phyloP scores from a whole-genome alignment of 768 basidiomycete species.

The Panellus pusillus region DNA sequence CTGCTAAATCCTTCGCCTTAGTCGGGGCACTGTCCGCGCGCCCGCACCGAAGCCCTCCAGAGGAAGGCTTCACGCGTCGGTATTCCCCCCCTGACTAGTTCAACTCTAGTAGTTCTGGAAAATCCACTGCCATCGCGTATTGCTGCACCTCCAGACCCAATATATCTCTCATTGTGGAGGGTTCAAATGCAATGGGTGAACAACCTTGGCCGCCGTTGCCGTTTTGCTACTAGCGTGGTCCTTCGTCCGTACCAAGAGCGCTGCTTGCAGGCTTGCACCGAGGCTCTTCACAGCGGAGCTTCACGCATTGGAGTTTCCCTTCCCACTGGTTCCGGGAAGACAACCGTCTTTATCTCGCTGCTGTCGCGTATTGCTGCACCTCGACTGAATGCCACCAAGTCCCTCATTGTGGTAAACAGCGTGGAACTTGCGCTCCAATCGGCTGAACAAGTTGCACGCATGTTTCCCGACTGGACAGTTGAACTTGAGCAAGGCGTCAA shows the following conservation, averaged over 20 bases:
- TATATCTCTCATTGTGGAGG: too few relatives aligned
- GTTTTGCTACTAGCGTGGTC: conserved; percentile 30
- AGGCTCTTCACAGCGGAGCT: conserved; percentile 65
- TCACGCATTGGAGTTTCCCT: conserved; percentile 81
- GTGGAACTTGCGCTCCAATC: conserved; percentile 89
- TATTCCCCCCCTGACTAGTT: conserved; percentile 82
- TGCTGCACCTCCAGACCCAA: too few relatives aligned
- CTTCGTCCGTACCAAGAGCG: conserved; percentile 89
- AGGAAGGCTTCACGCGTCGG: conserved; percentile 77
- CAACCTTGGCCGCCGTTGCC: conserved; percentile 3
- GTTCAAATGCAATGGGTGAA: conserved; percentile 7
- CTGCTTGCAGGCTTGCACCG: conserved; percentile 74
- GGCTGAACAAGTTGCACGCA: conserved; percentile 61
- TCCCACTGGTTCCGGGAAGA: conserved; percentile 87
- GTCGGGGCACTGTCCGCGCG: conserved; percentile 58
- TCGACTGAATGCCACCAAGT: conserved; percentile 46
- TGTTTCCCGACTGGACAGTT: conserved; percentile 74
- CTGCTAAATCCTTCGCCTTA: too few relatives aligned
- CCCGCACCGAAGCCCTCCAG: conserved; percentile 70
- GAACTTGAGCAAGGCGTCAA: conserved; percentile 90
- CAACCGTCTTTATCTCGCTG: conserved; percentile 86
- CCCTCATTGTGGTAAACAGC: conserved; percentile 86
- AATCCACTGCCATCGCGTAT: too few relatives aligned
- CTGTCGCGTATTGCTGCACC: conserved; percentile 62
- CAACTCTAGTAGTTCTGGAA: conserved; percentile 23